Base-by-base conservation (phyloP, 2,329 filamentous ascomycete species). In the Neofusicoccum parvum region DNA sequence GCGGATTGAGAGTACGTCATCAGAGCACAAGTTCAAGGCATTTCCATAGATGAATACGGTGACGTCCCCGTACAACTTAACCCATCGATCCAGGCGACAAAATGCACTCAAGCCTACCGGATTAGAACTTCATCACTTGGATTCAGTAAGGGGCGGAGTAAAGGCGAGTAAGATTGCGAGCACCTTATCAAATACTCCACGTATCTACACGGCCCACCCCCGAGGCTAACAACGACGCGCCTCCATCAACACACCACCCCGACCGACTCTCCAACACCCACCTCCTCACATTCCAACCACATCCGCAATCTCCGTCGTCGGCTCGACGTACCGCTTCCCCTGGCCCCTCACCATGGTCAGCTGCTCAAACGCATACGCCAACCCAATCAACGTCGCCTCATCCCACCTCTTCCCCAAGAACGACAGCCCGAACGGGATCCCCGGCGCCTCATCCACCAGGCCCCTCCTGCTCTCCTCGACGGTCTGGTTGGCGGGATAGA, bases 281-380 rank as follows among this genome's bases (percentile, higher is more conserved):
- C 14, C 54, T 9, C 54, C 14, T 46, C 41, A 59, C 23, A 41
- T 45, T 36, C 54, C 54, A 43, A 46, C 11, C 48, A 53, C 48
- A 45, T 63, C 48, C 17, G 12, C 48, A 34, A 53, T 41, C 37
- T 85, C 82, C n/a, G 79, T 80, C 48, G 72, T 80, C 0, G 84
- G 84, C 69, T 77, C 70, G 11, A 86, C 69, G 68, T 83, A 83
- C 36, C 83, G 82, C 74, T 80, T 76, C 1, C 85, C 76, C 67
- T 79, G 80, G 46, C 75, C 70, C 56, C 86, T 77, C 11, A 81
- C 78, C 70, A 77, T 74, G 2, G 83, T 89, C 68, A 81, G 78
- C 78, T 90, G 86, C 79, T 92, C 89, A 75, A 87, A 90, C 3
- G 87, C 88, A 79, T 89, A 91, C 6, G 88, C 89, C 72, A 88